Evolutionary conservation across 129 eudicot genomes (phyloP).

Genomic region (Lactuca saligna): DNA sequence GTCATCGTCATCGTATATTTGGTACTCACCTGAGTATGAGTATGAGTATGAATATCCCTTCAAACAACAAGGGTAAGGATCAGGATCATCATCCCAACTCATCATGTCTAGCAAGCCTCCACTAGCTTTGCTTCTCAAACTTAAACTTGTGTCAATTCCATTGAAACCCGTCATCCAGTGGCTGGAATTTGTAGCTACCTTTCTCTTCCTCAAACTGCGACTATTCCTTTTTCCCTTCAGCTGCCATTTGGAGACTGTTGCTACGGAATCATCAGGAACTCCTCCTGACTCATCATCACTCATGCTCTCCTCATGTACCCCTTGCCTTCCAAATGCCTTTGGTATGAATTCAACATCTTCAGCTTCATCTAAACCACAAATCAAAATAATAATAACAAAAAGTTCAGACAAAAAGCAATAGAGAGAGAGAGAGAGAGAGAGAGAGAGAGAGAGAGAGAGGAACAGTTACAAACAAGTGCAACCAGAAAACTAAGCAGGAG

Average conservation of each 20-base stretch:
- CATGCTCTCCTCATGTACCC: constrained; percentile 57
- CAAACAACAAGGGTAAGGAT: no score
- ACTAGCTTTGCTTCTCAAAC: constrained; percentile 18
- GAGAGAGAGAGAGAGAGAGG: not conserved
- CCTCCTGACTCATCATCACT: constrained; percentile 46
- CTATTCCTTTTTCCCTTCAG: constrained; percentile 80
- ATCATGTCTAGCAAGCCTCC: no score
- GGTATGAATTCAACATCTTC: constrained; percentile 63
- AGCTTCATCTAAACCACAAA: constrained; percentile 57
- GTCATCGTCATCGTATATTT: constrained; percentile 16
- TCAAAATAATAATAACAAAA: not conserved
- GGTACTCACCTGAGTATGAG: constrained; percentile 10
- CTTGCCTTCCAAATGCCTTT: constrained; percentile 48
- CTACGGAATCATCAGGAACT: constrained; percentile 39
- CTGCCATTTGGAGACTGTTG: constrained; percentile 77
- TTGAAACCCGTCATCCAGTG: constrained; percentile 27
- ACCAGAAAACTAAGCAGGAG: no score
- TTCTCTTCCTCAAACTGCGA: constrained; percentile 52
- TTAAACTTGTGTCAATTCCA: constrained; percentile 35
- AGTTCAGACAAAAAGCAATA: constrained; percentile 6
- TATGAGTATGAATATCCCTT: no score
- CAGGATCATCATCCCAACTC: not conserved
- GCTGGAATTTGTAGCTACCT: constrained; percentile 25
- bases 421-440: not conserved
- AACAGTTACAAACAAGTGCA: not conserved